Base-by-base conservation (phyloP, 2,329 filamentous ascomycete genomes). In the Trichoderma semiorbis region DNA sequence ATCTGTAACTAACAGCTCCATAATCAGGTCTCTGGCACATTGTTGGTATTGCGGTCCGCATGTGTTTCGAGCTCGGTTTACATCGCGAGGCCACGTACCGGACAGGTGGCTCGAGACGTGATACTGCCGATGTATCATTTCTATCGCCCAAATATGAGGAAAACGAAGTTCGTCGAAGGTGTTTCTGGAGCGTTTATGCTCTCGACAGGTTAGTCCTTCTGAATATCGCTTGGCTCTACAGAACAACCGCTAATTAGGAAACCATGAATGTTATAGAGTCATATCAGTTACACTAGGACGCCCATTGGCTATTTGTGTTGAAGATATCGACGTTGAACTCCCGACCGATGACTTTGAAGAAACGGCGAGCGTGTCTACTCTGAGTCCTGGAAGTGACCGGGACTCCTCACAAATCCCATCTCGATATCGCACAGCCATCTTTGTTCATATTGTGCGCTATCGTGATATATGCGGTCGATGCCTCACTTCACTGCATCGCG, bases 11-110 rank as follows among this genome's bases (percentile, higher is more conserved):
- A 79, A 83, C 28, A 21, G 30, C 32, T 79, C 78, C 0, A 80
- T 80, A 0, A 53, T 78, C 79, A 1, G 83, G 82, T 67, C 79
- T 85, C 32, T 85, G 83, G 83, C 83, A 85, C 73, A 77, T 84
- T 3, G 82, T 84, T 14, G 82, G 83, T 0, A 79, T 83, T 8
- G 82, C 83, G 1, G 81, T 81, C 0, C 77, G 82, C 7, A 83
- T 82, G 34, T 81, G 82, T 65, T 76, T 83, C 21, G 81, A 83
- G 65, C 77, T 84, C 61, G 83, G 83, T 0, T 73, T 84, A 0
- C 83, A 84, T 71, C 78, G 81, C 32, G 80, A 82, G 16, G 76
- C 81, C 1, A 78, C 78, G 0, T 84, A 83, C 69, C 70, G 74
- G 3, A 21, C 77, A 5, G 64, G 74, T 0, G 57, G n/a, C 32